A percentile compares a stretch with the other conserved stretches of the same genome.
phyloP scores from a whole-genome alignment of 2,329 filamentous ascomycete genomes.

The Trichoderma koningii region DNA sequence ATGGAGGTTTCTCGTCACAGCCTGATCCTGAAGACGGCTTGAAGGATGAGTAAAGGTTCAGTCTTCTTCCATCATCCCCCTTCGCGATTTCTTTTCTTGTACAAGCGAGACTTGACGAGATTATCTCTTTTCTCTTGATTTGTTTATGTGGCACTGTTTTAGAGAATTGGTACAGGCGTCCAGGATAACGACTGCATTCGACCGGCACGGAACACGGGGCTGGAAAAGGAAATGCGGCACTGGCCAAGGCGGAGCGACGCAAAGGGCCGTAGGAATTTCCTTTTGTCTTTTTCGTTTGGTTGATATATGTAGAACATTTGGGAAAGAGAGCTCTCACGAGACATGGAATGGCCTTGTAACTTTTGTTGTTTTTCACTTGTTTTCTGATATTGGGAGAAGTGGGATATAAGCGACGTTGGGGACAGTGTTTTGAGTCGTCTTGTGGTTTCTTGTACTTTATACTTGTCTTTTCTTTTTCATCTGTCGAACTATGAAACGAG shows the following conservation, averaged over 20 bases:
- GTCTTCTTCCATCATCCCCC: background rate
- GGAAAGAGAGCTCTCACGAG: constrained; percentile 28
- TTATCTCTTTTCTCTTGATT: background rate
- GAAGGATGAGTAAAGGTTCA: background rate
- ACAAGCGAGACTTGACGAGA: background rate
- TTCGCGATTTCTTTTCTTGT: background rate
- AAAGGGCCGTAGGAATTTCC: background rate
- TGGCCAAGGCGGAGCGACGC: background rate
- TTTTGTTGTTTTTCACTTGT: constrained; percentile 21
- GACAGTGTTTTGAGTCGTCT: background rate
- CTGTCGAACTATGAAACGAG: background rate
- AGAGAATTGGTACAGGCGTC: constrained; percentile 16
- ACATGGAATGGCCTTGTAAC: constrained; percentile 23
- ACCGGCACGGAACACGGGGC: background rate
- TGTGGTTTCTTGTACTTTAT: background rate
- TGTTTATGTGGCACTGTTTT: background rate
- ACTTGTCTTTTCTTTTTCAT: background rate
- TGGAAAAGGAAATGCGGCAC: background rate
- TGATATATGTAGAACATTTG: constrained; percentile 16
- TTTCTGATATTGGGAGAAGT: constrained; percentile 20
- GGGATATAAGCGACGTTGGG: background rate
- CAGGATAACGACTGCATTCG: background rate
- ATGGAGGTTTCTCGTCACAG: background rate
- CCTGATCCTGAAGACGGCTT: background rate
- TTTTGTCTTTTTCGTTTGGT: background rate